A percentile compares a stretch with the other conserved stretches of the same genome.
Evolutionary conservation across 495 filamentous ascomycete species (phyloP).

Genomic region (Xanthoparmelia taractica): DNA sequence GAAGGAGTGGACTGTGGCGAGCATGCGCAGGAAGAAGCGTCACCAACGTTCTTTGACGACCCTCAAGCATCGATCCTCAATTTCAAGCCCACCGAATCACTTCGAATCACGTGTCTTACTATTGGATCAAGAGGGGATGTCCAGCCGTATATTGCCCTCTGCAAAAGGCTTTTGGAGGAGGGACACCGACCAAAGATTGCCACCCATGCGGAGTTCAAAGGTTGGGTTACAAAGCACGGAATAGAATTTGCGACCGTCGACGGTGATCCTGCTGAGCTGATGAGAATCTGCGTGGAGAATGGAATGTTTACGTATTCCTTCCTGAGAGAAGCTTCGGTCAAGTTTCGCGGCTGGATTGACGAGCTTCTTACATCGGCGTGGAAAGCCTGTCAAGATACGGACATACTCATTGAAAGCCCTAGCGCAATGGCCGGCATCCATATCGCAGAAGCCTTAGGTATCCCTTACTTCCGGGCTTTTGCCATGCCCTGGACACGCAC

Average conservation of each 20-base stretch:
- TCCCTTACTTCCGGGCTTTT: conserved; percentile 96
- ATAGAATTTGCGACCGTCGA: conserved; percentile 86
- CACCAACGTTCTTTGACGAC: conserved; percentile 84
- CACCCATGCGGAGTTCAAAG: conserved; percentile 81
- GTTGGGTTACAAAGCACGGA: conserved; percentile 82
- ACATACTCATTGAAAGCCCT: conserved; percentile 91
- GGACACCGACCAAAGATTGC: conserved; percentile 84
- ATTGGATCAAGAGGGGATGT: conserved; percentile 96
- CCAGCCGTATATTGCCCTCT: conserved; percentile 94
- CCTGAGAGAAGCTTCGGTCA: conserved; percentile 73
- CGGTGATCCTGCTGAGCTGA: conserved; percentile 88
- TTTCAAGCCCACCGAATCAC: conserved; percentile 77
- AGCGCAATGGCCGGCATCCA: conserved; percentile 97
- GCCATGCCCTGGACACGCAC: conserved; percentile 99
- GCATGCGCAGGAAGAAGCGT: conserved; percentile 46
- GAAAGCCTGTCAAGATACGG: conserved; percentile 74
- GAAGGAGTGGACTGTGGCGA: conserved; percentile 40
- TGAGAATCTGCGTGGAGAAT: conserved; percentile 92
- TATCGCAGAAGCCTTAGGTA: conserved; percentile 89
- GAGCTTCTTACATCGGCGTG: conserved; percentile 78
- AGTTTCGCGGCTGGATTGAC: conserved; percentile 93
- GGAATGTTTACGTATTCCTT: conserved; percentile 96
- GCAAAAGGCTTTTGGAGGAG: conserved; percentile 80
- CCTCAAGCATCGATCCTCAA: conserved; percentile 85
- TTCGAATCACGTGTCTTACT: conserved; percentile 88